Conservation (phyloP, 371 early-diverging fungal genomes). For the Mucor ambiguus region DNA sequence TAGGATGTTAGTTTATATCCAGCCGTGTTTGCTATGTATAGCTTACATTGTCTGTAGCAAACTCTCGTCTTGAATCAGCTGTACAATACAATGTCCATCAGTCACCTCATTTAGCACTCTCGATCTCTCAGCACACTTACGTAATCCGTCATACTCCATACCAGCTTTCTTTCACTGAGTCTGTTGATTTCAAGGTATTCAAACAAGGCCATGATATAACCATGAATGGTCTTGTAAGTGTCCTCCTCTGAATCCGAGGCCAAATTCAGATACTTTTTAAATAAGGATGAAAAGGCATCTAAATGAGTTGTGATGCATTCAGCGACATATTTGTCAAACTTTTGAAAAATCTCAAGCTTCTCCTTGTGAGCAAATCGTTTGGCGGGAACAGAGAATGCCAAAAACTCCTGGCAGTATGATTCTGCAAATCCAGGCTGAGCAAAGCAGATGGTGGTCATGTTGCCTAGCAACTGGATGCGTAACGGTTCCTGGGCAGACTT, state of each 20-base stretch:
- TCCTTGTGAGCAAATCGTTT: constrained; percentile 5
- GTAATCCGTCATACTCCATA: constrained; percentile 20
- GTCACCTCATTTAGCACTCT: neutral
- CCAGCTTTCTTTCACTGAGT: constrained; percentile 14
- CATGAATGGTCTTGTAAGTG: neutral
- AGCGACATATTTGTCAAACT: constrained; percentile 29
- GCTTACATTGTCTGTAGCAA: constrained; percentile 47
- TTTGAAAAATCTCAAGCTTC: constrained; percentile 31
- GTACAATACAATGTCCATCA: neutral
- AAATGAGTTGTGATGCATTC: constrained; percentile 33
- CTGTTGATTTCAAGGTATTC: constrained; percentile 32
- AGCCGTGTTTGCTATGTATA: neutral
- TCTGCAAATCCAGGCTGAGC: constrained; percentile 33
- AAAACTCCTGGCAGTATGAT: constrained; percentile 27
- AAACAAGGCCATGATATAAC: constrained; percentile 35
- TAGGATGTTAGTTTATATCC: neutral
- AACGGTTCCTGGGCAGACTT: constrained; percentile 37
- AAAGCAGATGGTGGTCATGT: constrained; percentile 38
- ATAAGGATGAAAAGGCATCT: constrained; percentile 18
- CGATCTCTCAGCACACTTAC: constrained; percentile 29
- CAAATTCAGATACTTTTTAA: neutral
- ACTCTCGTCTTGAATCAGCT: constrained; percentile 36
- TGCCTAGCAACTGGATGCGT: constrained; percentile 41
- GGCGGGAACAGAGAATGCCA: constrained; percentile 20
- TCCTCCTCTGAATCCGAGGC: neutral